phyloP scores from a whole-genome alignment of 2,329 filamentous ascomycete genomes.

The Fusarium sp. region DNA sequence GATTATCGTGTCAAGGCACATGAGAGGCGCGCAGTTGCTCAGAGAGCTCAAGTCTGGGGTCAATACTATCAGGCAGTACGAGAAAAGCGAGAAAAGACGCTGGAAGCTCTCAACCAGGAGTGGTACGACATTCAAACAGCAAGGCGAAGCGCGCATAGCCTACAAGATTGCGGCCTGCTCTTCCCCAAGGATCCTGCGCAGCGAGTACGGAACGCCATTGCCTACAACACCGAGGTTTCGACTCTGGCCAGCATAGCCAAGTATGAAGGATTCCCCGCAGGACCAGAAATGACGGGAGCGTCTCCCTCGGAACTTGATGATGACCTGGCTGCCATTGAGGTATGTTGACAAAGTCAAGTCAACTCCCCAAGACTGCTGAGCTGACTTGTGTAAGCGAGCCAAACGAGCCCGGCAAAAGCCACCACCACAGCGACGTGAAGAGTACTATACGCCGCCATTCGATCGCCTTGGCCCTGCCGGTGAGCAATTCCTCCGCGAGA shows the following conservation, averaged over 20 bases:
- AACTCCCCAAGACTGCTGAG: conserved; percentile 36
- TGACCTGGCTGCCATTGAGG: conserved; percentile 89
- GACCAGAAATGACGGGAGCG: conserved; percentile 83
- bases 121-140: conserved; percentile 95
- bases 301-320: conserved; percentile 82
- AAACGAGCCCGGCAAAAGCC: conserved; percentile 53
- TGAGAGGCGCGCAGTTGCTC: conserved; percentile 80
- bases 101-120: conserved; percentile 86
- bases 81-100: conserved; percentile 81
- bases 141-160: conserved; percentile 82
- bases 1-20: conserved; percentile 80
- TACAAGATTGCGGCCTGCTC: conserved; percentile 84
- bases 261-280: conserved; percentile 95
- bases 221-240: conserved; percentile 96
- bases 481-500: conserved; percentile 89
- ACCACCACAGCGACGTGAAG: conserved; percentile 57
- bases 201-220: conserved; percentile 85
- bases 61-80: conserved; percentile 91
- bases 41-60: conserved; percentile 86
- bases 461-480: conserved; percentile 73
- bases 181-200: conserved; percentile 83
- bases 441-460: conserved; percentile 62
- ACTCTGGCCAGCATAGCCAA: conserved; percentile 91
- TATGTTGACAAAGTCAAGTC: conserved; percentile 53
- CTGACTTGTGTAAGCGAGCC: conserved; percentile 48